phyloP scores from a whole-genome alignment of 2,329 filamentous ascomycete genomes.

The Botrytis squamosa region DNA sequence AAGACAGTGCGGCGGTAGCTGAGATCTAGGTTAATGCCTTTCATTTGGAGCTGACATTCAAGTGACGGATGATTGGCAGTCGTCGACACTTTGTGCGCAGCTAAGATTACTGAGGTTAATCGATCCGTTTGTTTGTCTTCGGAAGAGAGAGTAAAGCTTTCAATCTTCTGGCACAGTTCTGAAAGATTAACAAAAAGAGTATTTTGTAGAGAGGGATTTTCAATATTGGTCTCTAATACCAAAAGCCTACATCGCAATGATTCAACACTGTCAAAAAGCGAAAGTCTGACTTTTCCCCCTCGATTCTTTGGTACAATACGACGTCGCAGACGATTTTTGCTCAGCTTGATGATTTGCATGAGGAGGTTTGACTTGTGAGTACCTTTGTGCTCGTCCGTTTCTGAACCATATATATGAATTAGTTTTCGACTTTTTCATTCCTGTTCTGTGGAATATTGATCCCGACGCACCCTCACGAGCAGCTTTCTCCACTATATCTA shows the following conservation, averaged over 20 bases:
- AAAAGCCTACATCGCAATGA: too few species aligned
- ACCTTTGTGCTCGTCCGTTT: too few species aligned
- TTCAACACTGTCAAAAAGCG: too few species aligned
- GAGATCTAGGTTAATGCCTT: background rate
- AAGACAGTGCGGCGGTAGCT: background rate
- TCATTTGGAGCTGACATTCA: background rate
- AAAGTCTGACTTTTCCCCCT: too few species aligned
- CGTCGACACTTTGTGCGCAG: background rate
- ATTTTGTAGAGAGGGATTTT: too few species aligned
- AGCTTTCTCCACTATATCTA: background rate
- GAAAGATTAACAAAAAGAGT: too few species aligned
- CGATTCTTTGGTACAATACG: background rate
- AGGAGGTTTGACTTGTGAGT: too few species aligned
- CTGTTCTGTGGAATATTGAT: too few species aligned
- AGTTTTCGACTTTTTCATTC: background rate
- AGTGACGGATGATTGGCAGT: background rate
- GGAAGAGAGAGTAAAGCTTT: too few species aligned
- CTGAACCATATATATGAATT: too few species aligned
- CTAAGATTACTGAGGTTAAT: background rate
- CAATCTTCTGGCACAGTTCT: too few species aligned
- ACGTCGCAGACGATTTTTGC: background rate
- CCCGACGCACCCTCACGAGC: constrained; percentile 15
- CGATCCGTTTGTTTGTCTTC: background rate
- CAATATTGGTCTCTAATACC: too few species aligned
- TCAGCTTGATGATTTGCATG: background rate